Evolutionary conservation across 2,329 filamentous ascomycete species (phyloP).

Genomic region (Piedraia hortae): DNA sequence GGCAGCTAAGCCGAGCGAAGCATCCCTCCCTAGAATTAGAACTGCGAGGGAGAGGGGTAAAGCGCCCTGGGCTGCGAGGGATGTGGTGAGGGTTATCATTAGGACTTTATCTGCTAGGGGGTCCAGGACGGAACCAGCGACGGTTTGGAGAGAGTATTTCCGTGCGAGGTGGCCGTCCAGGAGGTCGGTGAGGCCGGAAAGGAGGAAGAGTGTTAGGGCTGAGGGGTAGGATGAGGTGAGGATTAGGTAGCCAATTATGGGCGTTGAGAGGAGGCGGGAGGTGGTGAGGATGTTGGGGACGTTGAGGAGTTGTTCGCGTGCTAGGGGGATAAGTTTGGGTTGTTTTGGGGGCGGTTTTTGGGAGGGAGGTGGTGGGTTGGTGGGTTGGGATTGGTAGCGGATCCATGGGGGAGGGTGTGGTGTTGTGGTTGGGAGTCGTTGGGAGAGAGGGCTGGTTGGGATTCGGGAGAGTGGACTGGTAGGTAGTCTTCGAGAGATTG

Average conservation of each 20-base stretch:
- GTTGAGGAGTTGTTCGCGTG: constrained; percentile 84
- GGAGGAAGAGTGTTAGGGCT: constrained; percentile 67
- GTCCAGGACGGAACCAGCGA: constrained; percentile 82
- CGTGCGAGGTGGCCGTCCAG: constrained; percentile 87
- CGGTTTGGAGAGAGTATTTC: constrained; percentile 64
- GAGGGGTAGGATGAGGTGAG: constrained; percentile 53
- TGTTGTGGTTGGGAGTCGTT: no score
- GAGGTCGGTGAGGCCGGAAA: constrained; percentile 73
- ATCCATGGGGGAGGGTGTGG: no score
- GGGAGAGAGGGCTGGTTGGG: no score
- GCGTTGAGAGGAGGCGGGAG: constrained; percentile 57
- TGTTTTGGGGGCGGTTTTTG: no score
- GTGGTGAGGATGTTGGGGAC: constrained; percentile 84
- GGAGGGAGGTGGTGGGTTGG: no score
- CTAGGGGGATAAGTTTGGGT: no score
- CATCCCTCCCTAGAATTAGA: constrained; percentile 76
- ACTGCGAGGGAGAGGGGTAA: constrained; percentile 68
- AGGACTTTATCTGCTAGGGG: constrained; percentile 91
- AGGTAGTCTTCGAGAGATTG: no score
- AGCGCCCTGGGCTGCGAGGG: constrained; percentile 54
- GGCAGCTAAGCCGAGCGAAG: constrained; percentile 55
- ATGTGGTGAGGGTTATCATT: constrained; percentile 80
- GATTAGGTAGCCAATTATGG: constrained; percentile 67
- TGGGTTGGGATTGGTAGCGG: no score
- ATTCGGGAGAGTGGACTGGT: no score